These are phyloP conservation scores for Tuber brumale DNA, from an alignment of 495 filamentous ascomycete genomes.

Conservation along the genomic window DNA sequence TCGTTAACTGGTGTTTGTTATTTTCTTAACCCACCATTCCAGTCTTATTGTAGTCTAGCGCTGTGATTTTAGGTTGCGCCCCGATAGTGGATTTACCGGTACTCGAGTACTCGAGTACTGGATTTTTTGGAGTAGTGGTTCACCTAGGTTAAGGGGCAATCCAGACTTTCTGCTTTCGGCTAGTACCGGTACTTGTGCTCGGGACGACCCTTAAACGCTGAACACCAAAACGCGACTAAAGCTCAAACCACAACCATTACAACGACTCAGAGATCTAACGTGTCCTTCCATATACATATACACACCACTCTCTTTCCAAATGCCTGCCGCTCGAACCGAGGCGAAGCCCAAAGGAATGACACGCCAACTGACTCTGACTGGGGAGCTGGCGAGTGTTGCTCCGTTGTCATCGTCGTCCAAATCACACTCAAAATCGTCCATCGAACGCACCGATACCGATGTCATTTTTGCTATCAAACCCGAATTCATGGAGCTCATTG, in stretches of 20 bases:
- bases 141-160: no score
- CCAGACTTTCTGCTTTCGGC: no score
- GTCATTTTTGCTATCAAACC: not conserved
- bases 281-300: not conserved
- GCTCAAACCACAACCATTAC: not conserved
- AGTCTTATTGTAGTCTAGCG: no score
- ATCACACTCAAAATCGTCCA: not conserved
- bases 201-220: not conserved
- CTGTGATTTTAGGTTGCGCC: no score
- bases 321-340: not conserved
- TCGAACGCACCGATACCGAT: not conserved
- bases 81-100: no score
- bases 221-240: not conserved
- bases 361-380: not conserved
- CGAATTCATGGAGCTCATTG: not conserved
- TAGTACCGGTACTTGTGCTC: no score
- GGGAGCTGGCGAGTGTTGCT: not conserved
- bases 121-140: no score
- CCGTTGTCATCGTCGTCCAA: not conserved
- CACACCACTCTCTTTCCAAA: not conserved
- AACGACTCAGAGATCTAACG: not conserved
- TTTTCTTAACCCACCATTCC: no score
- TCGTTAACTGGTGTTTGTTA: no score
- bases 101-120: no score
- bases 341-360: not conserved